A percentile compares a stretch with the other conserved stretches of the same genome.
Evolutionary conservation across 148 eudicot genomes (phyloP).

Genomic region (Diospyros lotus): DNA sequence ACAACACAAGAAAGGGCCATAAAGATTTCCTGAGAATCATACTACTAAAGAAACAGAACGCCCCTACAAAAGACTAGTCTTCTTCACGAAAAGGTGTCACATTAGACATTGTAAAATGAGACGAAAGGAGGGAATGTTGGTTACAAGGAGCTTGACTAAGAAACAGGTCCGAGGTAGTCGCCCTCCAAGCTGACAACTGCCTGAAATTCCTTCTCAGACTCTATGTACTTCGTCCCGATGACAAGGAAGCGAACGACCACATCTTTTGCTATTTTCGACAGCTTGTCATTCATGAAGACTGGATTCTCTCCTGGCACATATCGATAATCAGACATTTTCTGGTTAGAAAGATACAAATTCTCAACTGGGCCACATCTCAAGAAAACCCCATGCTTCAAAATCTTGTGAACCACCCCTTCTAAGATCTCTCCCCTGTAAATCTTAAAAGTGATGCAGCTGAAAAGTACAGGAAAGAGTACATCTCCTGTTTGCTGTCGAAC

Average conservation of each 20-base stretch:
- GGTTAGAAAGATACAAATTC: conserved; percentile 51
- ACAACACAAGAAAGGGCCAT: no score
- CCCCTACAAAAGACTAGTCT: no score
- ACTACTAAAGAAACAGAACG: no score
- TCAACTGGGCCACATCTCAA: conserved; percentile 63
- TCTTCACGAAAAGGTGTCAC: not conserved
- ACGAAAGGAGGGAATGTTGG: not conserved
- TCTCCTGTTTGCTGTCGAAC: conserved; percentile 65
- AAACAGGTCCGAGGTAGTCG: conserved; percentile 58
- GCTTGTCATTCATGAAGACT: conserved; percentile 51
- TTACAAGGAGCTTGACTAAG: not conserved
- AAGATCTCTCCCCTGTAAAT: conserved; percentile 53
- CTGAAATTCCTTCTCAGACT: conserved; percentile 55
- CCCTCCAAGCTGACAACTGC: conserved; percentile 63
- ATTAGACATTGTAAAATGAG: not conserved
- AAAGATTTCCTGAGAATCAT: no score
- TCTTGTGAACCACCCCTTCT: conserved; percentile 60
- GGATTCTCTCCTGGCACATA: conserved; percentile 66
- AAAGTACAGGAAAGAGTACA: conserved; percentile 62
- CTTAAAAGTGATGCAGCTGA: conserved; percentile 58
- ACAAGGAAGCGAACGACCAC: conserved; percentile 44
- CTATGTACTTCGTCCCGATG: conserved; percentile 52
- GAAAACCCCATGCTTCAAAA: conserved; percentile 62
- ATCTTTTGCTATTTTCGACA: conserved; percentile 58
- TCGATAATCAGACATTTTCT: conserved; percentile 60